Percentiles rank a stretch among this genome's conserved stretches.
Evolutionary conservation across 2,329 filamentous ascomycete species (phyloP).

Genomic region (Cladophialophora bantiana): DNA sequence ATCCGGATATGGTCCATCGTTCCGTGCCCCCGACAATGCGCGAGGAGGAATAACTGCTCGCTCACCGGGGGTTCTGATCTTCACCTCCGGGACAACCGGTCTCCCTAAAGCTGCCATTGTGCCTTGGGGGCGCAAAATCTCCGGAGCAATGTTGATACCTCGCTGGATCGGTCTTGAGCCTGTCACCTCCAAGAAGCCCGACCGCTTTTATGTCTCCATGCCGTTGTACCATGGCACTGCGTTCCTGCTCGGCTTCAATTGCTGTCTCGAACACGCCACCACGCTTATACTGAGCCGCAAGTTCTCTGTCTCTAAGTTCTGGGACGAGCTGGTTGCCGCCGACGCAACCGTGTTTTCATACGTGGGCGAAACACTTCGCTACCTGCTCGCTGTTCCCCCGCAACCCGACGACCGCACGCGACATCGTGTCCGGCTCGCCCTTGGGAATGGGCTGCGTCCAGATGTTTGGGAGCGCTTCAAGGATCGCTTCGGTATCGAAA

Average conservation of each 20-base stretch:
- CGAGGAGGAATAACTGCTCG: conserved; percentile 60
- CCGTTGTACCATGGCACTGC: conserved; percentile 87
- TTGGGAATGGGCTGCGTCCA: conserved; percentile 84
- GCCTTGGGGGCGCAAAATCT: conserved; percentile 26
- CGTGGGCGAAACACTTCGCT: conserved; percentile 78
- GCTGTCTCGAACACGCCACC: conserved; percentile 59
- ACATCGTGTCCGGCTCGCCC: conserved; percentile 74
- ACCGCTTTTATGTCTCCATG: conserved; percentile 83
- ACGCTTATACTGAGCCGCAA: conserved; percentile 77
- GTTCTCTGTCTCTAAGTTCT: conserved; percentile 76
- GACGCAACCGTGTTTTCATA: conserved; percentile 75
- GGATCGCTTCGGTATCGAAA: conserved; percentile 75
- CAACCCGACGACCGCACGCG: conserved; percentile 70
- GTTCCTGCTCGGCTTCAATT: conserved; percentile 70
- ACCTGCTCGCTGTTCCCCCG: conserved; percentile 72
- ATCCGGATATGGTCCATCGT: no score
- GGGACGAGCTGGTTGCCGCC: conserved; percentile 73
- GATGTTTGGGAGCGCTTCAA: conserved; percentile 88
- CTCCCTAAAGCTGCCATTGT: conserved; percentile 78
- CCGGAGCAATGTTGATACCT: conserved; percentile 60
- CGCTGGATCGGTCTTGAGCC: conserved; percentile 43
- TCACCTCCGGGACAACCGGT: conserved; percentile 93
- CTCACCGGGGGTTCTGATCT: conserved; percentile 77
- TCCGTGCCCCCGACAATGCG: conserved; percentile 53
- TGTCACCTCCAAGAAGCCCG: conserved; percentile 54